phyloP scores from a whole-genome alignment of 257 asterid species.

The Petunia secreta region DNA sequence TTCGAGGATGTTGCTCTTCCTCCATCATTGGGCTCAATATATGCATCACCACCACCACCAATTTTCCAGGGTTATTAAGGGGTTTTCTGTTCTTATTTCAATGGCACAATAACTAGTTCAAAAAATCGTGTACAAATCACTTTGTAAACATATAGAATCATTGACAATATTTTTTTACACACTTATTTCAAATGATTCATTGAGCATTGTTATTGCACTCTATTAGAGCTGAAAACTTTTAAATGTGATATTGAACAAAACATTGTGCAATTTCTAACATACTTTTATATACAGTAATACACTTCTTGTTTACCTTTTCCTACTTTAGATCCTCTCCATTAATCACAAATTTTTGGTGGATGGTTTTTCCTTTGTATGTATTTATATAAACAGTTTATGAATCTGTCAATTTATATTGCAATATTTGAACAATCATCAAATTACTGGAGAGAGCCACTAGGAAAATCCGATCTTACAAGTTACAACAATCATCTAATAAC shows the following conservation, averaged over 20 bases:
- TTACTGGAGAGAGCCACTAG: no score
- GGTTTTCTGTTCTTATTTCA: slow-evolving; percentile 8
- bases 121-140: slow-evolving; percentile 2
- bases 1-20: slow-evolving; percentile 41
- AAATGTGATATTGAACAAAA: not conserved
- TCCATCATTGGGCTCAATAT: slow-evolving; percentile 48
- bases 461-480: no score
- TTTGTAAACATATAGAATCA: not conserved
- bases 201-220: not conserved
- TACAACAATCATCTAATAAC: no score
- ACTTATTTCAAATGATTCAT: not conserved
- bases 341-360: not conserved
- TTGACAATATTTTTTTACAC: not conserved
- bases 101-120: not conserved
- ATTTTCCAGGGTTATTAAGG: slow-evolving; percentile 63
- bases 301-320: not conserved
- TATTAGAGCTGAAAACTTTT: not conserved
- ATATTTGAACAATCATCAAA: no score
- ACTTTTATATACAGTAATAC: not conserved
- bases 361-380: no score
- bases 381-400: no score
- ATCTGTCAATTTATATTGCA: no score
- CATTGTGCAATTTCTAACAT: not conserved
- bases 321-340: not conserved
- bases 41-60: slow-evolving; percentile 82